Evolutionary conservation across 2,329 filamentous ascomycete species (phyloP), one percentile per base, ranked within the genome.

Genomic region (Purpureocillium lavendulum): DNA sequence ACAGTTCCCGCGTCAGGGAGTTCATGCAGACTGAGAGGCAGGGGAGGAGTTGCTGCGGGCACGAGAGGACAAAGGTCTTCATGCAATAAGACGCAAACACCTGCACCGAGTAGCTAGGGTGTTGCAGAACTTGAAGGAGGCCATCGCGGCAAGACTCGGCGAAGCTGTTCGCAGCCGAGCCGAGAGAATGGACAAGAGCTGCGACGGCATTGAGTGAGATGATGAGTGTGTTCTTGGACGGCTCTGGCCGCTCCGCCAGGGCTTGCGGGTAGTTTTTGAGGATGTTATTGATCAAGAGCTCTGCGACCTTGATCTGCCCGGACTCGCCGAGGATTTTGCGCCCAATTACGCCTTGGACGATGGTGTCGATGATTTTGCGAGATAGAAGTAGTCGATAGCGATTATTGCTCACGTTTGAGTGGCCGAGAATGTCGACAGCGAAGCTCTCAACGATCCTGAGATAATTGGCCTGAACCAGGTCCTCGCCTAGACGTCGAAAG

Each of bases 1-100:
- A 81, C 21, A 98, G 72, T 55, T 98, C 92, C 46, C 92, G 75
- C 45, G 80, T 86, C 44, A 98, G 74, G 57, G 87, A 96, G 60
- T 96, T 96, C 84, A 97, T 89, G 60, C 89, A 97, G 34, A 97
- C 86, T 0, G 90, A 94, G 14, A 97, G 79, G 46, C 88, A 92
- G 3, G 87, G 86, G 5, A 97, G 68, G 6, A 98, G 75, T 56
- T 97, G 90, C 49, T 94, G 86, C 4, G 92, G 92, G 50, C 88
- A 96, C 12, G 88, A 88, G 33, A 95, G 70, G 1, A 94, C 86
- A 54, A 97, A 92, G 0, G 76, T 79, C 50, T 90, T 87, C 51
- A 97, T 69, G 54, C 88, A 95, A 44, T 85, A 77, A 4, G 92
- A 87, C 2, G 87, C 82, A 52, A 92, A 84, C 3, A 97, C 80